phyloP scores from a whole-genome alignment of 2,329 filamentous ascomycete genomes.

The Alternaria triticimaculans region DNA sequence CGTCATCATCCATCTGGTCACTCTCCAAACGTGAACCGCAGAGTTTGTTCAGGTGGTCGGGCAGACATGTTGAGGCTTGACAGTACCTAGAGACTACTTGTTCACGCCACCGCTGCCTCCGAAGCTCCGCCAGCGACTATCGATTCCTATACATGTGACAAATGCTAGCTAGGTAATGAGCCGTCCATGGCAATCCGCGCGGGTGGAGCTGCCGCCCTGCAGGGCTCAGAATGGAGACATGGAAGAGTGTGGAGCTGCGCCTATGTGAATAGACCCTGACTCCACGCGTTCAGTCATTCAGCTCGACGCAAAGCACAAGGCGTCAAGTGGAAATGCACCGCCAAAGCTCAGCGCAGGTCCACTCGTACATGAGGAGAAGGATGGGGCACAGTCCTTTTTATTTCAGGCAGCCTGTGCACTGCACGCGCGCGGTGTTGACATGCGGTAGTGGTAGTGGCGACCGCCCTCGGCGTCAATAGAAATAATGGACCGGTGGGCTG shows the following conservation, averaged over 20 bases:
- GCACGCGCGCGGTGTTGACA: neutral
- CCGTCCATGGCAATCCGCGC: constrained; percentile 10
- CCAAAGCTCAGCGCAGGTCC: neutral
- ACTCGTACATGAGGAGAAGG: neutral
- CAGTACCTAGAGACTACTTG: neutral
- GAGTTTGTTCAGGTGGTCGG: constrained; percentile 8
- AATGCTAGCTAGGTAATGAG: constrained; percentile 12
- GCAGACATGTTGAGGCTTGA: constrained; percentile 1
- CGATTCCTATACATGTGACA: constrained; percentile 11
- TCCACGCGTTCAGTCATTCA: constrained; percentile 1
- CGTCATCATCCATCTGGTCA: constrained; percentile 3
- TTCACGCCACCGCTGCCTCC: neutral
- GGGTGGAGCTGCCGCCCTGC: constrained; percentile 9
- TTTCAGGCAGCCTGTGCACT: neutral
- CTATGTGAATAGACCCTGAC: constrained; percentile 2
- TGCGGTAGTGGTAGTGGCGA: neutral
- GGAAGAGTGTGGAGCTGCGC: neutral
- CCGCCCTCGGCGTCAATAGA: constrained; percentile 1
- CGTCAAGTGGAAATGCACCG: neutral
- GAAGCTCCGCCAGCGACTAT: constrained; percentile 1
- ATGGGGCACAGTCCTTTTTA: neutral
- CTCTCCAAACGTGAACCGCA: neutral
- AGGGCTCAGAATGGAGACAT: neutral
- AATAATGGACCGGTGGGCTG: neutral
- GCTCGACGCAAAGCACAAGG: neutral